Evolutionary conservation across 306 rosid species (phyloP).

Genomic region (Benincasa hispida): DNA sequence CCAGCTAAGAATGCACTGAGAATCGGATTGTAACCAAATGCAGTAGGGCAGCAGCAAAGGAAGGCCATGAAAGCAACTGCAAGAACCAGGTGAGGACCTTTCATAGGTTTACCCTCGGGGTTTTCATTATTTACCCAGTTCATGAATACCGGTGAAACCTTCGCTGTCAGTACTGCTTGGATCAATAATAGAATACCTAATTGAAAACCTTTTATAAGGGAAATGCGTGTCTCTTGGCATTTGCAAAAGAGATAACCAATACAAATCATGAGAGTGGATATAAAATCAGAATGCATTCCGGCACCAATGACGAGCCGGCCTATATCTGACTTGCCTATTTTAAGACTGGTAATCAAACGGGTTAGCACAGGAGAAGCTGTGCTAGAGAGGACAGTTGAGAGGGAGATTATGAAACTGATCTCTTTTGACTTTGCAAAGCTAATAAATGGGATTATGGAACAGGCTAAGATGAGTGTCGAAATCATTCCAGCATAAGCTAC

Average conservation of each 20-base stretch:
- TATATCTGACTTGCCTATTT: conserved; percentile 82
- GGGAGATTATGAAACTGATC: conserved; percentile 31
- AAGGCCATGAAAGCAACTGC: conserved; percentile 71
- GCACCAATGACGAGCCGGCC: conserved; percentile 74
- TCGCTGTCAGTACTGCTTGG: conserved; percentile 41
- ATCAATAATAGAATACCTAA: conserved; percentile 25
- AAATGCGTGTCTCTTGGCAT: background rate
- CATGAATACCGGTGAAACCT: conserved; percentile 56
- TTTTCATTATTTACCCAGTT: conserved; percentile 86
- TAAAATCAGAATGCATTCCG: conserved; percentile 77
- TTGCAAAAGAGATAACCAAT: conserved; percentile 36
- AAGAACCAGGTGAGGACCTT: conserved; percentile 72
- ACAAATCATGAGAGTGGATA: conserved; percentile 48
- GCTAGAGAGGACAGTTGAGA: conserved; percentile 50
- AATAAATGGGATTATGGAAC: conserved; percentile 31
- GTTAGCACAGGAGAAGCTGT: conserved; percentile 84
- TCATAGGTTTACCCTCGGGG: conserved; percentile 85
- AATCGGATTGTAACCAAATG: conserved; percentile 47
- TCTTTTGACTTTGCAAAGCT: conserved; percentile 9
- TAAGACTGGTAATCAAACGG: conserved; percentile 48
- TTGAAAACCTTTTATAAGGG: background rate
- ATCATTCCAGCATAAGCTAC: conserved; percentile 62
- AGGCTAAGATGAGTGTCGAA: conserved; percentile 37
- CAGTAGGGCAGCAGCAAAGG: conserved; percentile 38
- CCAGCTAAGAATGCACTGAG: conserved; percentile 85